These are phyloP conservation scores for Salicornia ramosissima DNA, from an alignment of 148 eudicot genomes.

Conservation along the genomic window DNA sequence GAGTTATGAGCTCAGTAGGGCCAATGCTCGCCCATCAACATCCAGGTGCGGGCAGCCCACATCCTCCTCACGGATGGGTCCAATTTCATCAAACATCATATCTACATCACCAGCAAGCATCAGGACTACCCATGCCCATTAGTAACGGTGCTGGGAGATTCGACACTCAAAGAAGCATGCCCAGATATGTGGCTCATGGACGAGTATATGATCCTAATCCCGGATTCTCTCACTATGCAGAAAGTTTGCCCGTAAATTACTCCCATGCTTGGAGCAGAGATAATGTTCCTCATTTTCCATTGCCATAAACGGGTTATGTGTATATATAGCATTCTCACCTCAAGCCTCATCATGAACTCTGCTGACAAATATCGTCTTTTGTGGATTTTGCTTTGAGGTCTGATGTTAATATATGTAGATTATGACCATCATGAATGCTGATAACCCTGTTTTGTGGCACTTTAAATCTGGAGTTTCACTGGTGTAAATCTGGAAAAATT, in stretches of 20 bases:
- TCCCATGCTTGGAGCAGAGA: conserved; percentile 31
- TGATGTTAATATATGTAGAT: conserved; percentile 27
- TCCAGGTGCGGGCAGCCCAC: conserved; percentile 21
- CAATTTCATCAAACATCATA: conserved; percentile 27
- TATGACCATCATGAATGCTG: conserved; percentile 27
- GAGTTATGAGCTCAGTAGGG: conserved; percentile 24
- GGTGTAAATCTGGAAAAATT: conserved; percentile 28
- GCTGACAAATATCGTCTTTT: conserved; percentile 13
- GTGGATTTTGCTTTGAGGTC: conserved; percentile 11
- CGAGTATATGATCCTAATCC: conserved; percentile 24
- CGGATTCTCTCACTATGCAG: conserved; percentile 22
- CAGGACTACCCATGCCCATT: conserved; percentile 24
- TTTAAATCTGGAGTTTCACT: conserved; percentile 15
- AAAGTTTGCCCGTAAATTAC: conserved; percentile 12
- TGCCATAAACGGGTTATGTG: conserved; percentile 15
- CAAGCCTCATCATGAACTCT: conserved; percentile 19
- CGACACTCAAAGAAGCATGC: conserved; percentile 28
- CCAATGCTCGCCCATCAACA: conserved; percentile 30
- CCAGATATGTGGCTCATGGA: conserved; percentile 21
- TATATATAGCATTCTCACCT: conserved; percentile 11
- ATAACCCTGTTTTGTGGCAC: conserved; percentile 21
- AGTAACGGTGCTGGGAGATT: conserved; percentile 18
- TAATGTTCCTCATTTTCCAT: conserved; percentile 23
- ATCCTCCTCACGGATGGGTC: conserved; percentile 32
- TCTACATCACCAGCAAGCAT: conserved; percentile 23